These are phyloP conservation scores for Oryza coarctata DNA, from an alignment of 176 grass and related monocot species.

Conservation along the genomic window DNA sequence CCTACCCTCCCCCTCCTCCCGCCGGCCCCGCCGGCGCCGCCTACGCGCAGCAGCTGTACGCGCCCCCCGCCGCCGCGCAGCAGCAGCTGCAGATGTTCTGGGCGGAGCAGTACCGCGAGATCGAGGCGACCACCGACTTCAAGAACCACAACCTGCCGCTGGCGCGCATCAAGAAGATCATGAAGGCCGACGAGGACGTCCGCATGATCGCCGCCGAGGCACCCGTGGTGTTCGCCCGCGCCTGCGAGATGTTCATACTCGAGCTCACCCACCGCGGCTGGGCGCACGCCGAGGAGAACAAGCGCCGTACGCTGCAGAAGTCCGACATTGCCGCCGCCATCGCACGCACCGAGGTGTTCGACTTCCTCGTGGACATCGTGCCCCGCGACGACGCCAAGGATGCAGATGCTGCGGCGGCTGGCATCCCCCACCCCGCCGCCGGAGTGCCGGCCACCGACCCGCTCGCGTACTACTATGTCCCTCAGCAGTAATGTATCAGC, in stretches of 20 bases:
- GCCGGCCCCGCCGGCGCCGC: slow-evolving; percentile 18
- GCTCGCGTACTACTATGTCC: slow-evolving; percentile 61
- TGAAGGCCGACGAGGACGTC: slow-evolving; percentile 97
- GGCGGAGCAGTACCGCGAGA: slow-evolving; percentile 90
- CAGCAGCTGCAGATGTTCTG: slow-evolving; percentile 91
- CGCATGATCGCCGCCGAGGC: slow-evolving; percentile 95
- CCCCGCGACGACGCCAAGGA: slow-evolving; percentile 82
- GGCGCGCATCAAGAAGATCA: slow-evolving; percentile 95
- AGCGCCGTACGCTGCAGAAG: slow-evolving; percentile 87
- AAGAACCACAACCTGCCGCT: slow-evolving; percentile 90
- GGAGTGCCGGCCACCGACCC: slow-evolving; percentile 51
- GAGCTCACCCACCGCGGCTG: slow-evolving; percentile 86
- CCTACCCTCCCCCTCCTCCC: slow-evolving; percentile 39
- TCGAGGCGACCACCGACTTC: slow-evolving; percentile 77
- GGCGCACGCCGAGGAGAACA: slow-evolving; percentile 96
- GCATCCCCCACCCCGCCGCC: slow-evolving; percentile 45
- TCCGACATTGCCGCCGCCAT: slow-evolving; percentile 88
- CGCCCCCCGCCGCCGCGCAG: slow-evolving; percentile 37
- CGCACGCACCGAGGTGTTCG: slow-evolving; percentile 88
- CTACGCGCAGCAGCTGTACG: slow-evolving; percentile 63
- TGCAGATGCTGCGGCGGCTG: slow-evolving; percentile 37
- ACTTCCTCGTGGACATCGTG: slow-evolving; percentile 89
- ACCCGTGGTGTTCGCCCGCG: slow-evolving; percentile 80
- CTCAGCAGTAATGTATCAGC: slow-evolving; percentile 57
- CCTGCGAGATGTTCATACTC: slow-evolving; percentile 95